Percentiles rank a stretch among this genome's conserved stretches.
Evolutionary conservation across 768 basidiomycete species (phyloP).

Genomic region (Suillus brevipes): DNA sequence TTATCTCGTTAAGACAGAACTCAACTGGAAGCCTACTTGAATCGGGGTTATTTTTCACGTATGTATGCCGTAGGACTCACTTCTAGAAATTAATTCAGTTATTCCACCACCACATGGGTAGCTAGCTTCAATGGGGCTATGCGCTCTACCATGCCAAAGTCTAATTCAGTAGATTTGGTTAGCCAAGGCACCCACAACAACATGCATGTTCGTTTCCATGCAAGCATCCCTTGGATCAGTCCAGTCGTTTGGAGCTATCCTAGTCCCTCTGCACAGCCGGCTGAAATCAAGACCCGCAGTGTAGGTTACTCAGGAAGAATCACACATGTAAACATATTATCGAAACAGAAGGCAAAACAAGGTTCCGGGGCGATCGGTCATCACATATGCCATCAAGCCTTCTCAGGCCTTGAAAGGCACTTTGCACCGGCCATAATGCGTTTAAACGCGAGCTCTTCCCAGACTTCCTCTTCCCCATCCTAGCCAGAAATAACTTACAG

Average conservation of each 20-base stretch:
- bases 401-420: conserved; percentile 16
- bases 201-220: not conserved
- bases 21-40: conserved; percentile 8
- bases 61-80: conserved; percentile 8
- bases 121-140: conserved; percentile 11
- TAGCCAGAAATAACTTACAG: conserved; percentile 21
- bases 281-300: not conserved
- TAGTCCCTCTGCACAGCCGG: conserved; percentile 8
- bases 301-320: conserved; percentile 9
- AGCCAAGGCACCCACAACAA: conserved; percentile 8
- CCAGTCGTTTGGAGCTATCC: conserved; percentile 10
- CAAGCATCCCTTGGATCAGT: conserved; percentile 1
- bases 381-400: conserved; percentile 16
- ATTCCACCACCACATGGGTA: not conserved
- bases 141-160: not conserved
- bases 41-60: not conserved
- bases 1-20: conserved; percentile 11
- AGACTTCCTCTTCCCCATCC: conserved; percentile 15
- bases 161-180: conserved; percentile 7
- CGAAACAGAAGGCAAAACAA: conserved; percentile 21
- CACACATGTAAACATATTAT: conserved; percentile 4
- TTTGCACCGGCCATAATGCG: conserved; percentile 22
- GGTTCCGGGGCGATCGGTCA: conserved; percentile 29
- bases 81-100: not conserved
- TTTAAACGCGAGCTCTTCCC: conserved; percentile 20